phyloP scores from a whole-genome alignment of 164 flowering plant genomes.

The Liriodendron chinense region DNA sequence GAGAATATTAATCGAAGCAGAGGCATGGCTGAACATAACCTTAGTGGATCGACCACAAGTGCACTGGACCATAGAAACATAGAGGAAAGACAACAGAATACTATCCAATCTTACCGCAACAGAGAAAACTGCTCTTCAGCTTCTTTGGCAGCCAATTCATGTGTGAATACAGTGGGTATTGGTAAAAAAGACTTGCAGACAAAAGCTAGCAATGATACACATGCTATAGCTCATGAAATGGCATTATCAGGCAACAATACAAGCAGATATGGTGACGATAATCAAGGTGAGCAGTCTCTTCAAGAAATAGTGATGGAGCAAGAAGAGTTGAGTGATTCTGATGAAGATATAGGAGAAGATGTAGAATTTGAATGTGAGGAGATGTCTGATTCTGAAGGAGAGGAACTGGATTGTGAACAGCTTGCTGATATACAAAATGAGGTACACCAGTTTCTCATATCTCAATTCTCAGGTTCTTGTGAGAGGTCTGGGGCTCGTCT shows the following conservation, averaged over 20 bases:
- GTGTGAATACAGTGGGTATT: not conserved
- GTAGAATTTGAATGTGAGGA: constrained; percentile 97
- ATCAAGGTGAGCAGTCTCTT: constrained; percentile 45
- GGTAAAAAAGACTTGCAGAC: not conserved
- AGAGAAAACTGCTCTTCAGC: constrained; percentile 6
- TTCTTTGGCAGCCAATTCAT: constrained; percentile 5
- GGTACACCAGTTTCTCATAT: constrained; percentile 34
- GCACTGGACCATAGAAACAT: constrained; percentile 6
- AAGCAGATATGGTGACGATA: constrained; percentile 25
- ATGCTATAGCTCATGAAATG: constrained; percentile 14
- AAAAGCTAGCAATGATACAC: constrained; percentile 4
- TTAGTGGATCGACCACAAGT: constrained; percentile 13
- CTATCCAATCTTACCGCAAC: not conserved
- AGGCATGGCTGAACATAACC: constrained; percentile 17
- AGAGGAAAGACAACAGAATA: constrained; percentile 7
- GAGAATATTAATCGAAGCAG: constrained; percentile 24
- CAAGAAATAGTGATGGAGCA: constrained; percentile 95
- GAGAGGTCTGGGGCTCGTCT: not conserved
- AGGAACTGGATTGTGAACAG: constrained; percentile 45
- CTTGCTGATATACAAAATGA: constrained; percentile 34
- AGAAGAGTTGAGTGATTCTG: constrained; percentile 97
- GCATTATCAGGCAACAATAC: constrained; percentile 13
- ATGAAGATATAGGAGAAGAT: constrained; percentile 77
- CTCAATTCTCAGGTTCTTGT: constrained; percentile 4
- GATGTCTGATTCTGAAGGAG: constrained; percentile 92